phyloP scores from a whole-genome alignment of 225 moss, liverwort and hornwort genomes.

The Pseudisothecium myosuroides region DNA sequence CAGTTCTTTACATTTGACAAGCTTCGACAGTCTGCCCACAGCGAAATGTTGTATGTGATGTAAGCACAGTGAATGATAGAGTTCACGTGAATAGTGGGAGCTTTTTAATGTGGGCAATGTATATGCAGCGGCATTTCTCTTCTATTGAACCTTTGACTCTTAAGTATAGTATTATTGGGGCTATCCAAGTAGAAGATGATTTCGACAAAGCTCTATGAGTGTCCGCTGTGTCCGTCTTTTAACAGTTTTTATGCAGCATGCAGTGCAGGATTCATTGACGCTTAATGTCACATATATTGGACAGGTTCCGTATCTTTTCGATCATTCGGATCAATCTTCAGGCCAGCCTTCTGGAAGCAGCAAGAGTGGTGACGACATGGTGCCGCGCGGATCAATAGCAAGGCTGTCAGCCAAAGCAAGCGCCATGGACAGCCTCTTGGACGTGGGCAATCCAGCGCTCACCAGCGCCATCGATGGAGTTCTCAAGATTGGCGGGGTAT shows the following conservation, averaged over 20 bases:
- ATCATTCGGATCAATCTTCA: background rate
- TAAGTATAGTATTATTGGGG: background rate
- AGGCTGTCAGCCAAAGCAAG: background rate
- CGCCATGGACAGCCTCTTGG: constrained; percentile 1
- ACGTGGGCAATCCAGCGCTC: constrained; percentile 7
- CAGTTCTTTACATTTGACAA: background rate
- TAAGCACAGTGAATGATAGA: background rate
- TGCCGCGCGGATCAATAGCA: background rate
- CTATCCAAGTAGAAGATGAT: background rate
- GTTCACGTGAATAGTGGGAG: background rate
- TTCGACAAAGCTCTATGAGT: background rate
- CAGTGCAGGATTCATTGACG: background rate
- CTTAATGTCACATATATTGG: background rate
- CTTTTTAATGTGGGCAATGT: background rate
- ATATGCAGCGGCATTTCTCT: background rate
- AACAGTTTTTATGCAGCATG: background rate
- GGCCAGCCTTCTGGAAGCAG: background rate
- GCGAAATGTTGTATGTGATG: background rate
- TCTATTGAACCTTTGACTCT: background rate
- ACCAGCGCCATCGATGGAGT: constrained; percentile 24
- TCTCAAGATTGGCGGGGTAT: constrained; percentile 30
- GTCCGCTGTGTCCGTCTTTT: background rate
- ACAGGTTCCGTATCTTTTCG: constrained; percentile 19
- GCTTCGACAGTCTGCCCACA: background rate
- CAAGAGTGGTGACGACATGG: background rate